These are phyloP conservation scores for Carpinus viminea DNA, from an alignment of 306 rosid genomes.

Conservation along the genomic window DNA sequence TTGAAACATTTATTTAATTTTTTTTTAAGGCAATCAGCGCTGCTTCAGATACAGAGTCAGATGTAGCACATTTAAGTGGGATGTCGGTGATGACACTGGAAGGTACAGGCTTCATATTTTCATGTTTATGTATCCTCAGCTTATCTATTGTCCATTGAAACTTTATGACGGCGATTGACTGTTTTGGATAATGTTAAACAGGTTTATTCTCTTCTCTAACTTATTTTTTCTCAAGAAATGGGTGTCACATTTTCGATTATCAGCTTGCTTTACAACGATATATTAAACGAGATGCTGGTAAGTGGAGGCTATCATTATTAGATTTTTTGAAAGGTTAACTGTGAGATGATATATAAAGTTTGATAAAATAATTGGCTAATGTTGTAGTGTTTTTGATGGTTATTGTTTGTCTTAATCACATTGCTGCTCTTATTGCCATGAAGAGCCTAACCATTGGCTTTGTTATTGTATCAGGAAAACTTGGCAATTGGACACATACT, in stretches of 20 bases:
- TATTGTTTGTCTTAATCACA: neutral
- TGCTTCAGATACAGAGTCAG: slow-evolving; percentile 71
- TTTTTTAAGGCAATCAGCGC: slow-evolving; percentile 73
- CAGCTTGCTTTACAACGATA: slow-evolving; percentile 84
- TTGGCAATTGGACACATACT: slow-evolving; percentile 74
- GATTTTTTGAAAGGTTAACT: neutral
- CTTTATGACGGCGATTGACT: slow-evolving; percentile 23
- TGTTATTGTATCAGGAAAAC: slow-evolving; percentile 59
- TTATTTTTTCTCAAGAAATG: slow-evolving; percentile 91
- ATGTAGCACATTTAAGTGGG: slow-evolving; percentile 69
- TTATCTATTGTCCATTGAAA: slow-evolving; percentile 23
- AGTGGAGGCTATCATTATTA: slow-evolving; percentile 19
- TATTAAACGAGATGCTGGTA: slow-evolving; percentile 74
- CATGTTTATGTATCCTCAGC: slow-evolving; percentile 6
- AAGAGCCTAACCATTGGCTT: neutral
- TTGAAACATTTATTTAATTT: slow-evolving; percentile 27
- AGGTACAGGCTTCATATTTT: slow-evolving; percentile 52
- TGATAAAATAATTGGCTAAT: neutral
- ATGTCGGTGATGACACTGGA: slow-evolving; percentile 72
- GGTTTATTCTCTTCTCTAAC: slow-evolving; percentile 83
- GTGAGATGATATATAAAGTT: neutral
- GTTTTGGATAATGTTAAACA: slow-evolving; percentile 43
- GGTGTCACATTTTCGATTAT: slow-evolving; percentile 77
- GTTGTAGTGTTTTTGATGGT: neutral
- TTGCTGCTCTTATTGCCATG: neutral